Evolutionary conservation across 208 protist genomes (phyloP).

Genomic region (Acanthamoeba healyi): DNA sequence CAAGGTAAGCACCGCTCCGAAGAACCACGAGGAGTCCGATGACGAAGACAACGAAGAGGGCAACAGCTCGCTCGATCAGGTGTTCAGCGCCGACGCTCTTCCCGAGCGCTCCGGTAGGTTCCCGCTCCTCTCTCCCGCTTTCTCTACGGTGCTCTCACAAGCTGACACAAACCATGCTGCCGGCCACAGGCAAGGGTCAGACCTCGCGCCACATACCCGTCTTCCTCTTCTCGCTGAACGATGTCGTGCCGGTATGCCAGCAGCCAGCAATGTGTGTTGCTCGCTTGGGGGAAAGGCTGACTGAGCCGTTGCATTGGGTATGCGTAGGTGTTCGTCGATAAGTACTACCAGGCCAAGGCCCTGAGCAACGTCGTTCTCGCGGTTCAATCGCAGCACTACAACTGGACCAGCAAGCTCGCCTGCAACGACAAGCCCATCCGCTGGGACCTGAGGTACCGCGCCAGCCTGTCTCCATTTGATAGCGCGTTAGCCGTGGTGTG

Average conservation of each 20-base stretch:
- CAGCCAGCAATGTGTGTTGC: too few species aligned
- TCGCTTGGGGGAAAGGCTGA: too few species aligned
- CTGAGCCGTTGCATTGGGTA: too few species aligned
- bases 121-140: too few species aligned
- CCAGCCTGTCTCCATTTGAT: background rate
- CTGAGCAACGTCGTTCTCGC: background rate
- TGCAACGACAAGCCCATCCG: conserved; percentile 39
- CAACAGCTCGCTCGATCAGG: background rate
- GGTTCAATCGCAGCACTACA: background rate
- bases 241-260: background rate
- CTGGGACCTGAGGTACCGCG: conserved; percentile 16
- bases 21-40: background rate
- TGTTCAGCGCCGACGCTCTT: background rate
- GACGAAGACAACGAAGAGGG: background rate
- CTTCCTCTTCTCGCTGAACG: conserved; percentile 58
- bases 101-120: conserved; percentile 1
- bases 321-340: conserved; percentile 51
- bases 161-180: too few species aligned
- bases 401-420: background rate
- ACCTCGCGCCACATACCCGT: conserved; percentile 14
- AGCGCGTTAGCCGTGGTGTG: too few species aligned
- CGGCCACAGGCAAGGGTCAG: conserved; percentile 1
- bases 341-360: conserved; percentile 68
- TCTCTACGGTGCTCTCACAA: too few species aligned
- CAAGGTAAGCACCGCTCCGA: background rate